These are phyloP conservation scores for Mucor velutinosus DNA, from an alignment of 371 early-diverging fungal genomes.

Conservation along the genomic window DNA sequence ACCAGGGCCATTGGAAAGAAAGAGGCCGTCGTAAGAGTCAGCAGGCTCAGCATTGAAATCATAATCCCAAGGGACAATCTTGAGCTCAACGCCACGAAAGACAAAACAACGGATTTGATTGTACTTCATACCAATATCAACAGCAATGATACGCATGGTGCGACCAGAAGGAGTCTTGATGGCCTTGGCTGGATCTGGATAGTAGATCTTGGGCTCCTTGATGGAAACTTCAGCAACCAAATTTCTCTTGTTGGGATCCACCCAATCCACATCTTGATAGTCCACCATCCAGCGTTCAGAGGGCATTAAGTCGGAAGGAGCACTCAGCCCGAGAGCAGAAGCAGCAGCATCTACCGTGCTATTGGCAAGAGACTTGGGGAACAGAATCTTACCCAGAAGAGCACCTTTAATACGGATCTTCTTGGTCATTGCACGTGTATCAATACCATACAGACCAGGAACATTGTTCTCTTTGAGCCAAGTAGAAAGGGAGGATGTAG, in stretches of 20 bases:
- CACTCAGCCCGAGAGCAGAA: constrained; percentile 30
- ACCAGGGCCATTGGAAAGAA: constrained; percentile 97
- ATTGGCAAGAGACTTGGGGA: constrained; percentile 74
- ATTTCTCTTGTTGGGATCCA: constrained; percentile 92
- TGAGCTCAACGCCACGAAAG: constrained; percentile 89
- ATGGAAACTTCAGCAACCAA: constrained; percentile 92
- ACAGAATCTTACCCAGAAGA: constrained; percentile 84
- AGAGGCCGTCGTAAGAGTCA: constrained; percentile 87
- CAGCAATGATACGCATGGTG: constrained; percentile 82
- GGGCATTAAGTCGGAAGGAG: constrained; percentile 22
- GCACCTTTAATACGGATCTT: constrained; percentile 85
- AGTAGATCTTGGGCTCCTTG: constrained; percentile 76
- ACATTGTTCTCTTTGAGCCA: constrained; percentile 90
- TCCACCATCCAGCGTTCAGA: constrained; percentile 68
- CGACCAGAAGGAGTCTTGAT: constrained; percentile 74
- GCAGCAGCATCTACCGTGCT: constrained; percentile 50
- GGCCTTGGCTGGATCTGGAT: constrained; percentile 60
- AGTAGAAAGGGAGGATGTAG: constrained; percentile 80
- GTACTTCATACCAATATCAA: constrained; percentile 97
- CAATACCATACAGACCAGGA: constrained; percentile 92
- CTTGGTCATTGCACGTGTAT: constrained; percentile 91
- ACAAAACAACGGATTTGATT: constrained; percentile 97
- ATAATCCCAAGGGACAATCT: constrained; percentile 95
- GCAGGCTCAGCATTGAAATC: constrained; percentile 78
- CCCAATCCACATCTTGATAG: constrained; percentile 83